phyloP scores from a whole-genome alignment of 495 filamentous ascomycete genomes.

The Daldinia childiae region DNA sequence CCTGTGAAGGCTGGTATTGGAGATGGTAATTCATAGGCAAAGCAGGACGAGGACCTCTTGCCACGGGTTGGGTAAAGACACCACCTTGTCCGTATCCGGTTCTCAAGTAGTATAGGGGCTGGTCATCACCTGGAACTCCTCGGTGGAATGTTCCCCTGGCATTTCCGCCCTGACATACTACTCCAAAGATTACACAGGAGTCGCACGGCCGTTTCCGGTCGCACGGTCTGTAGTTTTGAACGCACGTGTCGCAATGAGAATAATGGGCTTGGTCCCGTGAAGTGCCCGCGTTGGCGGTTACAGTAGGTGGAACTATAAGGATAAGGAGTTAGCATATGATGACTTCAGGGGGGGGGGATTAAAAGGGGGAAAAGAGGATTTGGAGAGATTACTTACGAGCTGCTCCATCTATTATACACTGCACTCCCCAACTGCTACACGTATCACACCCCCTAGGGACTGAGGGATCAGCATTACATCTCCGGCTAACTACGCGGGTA shows the following conservation, averaged over 20 bases:
- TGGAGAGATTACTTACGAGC: background rate
- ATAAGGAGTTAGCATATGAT: background rate
- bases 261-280: background rate
- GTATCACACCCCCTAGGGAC: background rate
- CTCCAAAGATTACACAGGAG: constrained; percentile 4
- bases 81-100: background rate
- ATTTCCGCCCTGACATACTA: background rate
- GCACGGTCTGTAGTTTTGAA: background rate
- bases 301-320: background rate
- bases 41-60: too few relatives aligned
- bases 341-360: background rate
- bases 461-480: background rate
- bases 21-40: constrained; percentile 14
- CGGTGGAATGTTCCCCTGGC: constrained; percentile 11
- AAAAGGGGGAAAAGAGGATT: background rate
- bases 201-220: constrained; percentile 37
- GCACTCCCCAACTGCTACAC: constrained; percentile 5
- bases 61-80: background rate
- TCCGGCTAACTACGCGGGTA: background rate
- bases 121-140: constrained; percentile 25
- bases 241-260: background rate
- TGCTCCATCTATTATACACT: background rate
- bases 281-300: background rate
- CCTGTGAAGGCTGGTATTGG: background rate
- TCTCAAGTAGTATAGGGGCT: constrained; percentile 14